These are phyloP conservation scores for Penicillium decumbens DNA, from an alignment of 2,329 filamentous ascomycete species.

Conservation along the genomic window DNA sequence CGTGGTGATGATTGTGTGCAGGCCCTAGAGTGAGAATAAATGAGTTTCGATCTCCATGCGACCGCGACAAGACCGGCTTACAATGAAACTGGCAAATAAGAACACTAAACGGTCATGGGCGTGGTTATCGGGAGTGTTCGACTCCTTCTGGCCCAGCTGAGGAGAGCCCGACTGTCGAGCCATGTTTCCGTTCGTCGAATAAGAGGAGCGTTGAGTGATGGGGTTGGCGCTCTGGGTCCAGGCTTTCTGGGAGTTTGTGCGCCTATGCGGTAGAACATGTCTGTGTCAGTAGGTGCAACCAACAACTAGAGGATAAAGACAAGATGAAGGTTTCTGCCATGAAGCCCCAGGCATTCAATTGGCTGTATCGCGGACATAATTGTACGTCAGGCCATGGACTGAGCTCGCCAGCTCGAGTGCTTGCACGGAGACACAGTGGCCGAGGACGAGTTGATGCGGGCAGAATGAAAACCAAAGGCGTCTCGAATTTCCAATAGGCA, in stretches of 20 bases:
- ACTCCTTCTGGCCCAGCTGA: conserved; percentile 45
- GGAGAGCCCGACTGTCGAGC: conserved; percentile 38
- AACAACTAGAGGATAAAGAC: conserved; percentile 4
- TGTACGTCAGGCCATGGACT: conserved; percentile 5
- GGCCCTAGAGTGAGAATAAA: conserved; percentile 44
- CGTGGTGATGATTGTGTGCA: conserved; percentile 52
- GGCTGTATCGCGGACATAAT: conserved; percentile 13
- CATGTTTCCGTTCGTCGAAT: conserved; percentile 53
- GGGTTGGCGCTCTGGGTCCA: conserved; percentile 60
- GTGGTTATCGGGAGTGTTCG: conserved; percentile 53
- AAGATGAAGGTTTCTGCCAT: neutral
- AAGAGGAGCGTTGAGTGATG: conserved; percentile 53
- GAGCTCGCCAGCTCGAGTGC: conserved; percentile 14
- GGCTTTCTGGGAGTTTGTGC: conserved; percentile 54
- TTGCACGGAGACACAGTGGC: conserved; percentile 10
- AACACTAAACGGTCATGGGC: conserved; percentile 58
- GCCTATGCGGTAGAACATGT: conserved; percentile 33
- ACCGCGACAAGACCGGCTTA: conserved; percentile 38
- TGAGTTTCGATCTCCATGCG: conserved; percentile 18
- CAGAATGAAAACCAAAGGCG: conserved; percentile 3
- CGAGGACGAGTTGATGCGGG: neutral
- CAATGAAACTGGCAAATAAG: conserved; percentile 55
- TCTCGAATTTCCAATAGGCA: neutral
- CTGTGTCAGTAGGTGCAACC: conserved; percentile 20
- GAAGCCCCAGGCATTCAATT: conserved; percentile 17